These are phyloP conservation scores for Ustilago sp. DNA, from an alignment of 1,284 basidiomycete genomes.

Conservation along the genomic window DNA sequence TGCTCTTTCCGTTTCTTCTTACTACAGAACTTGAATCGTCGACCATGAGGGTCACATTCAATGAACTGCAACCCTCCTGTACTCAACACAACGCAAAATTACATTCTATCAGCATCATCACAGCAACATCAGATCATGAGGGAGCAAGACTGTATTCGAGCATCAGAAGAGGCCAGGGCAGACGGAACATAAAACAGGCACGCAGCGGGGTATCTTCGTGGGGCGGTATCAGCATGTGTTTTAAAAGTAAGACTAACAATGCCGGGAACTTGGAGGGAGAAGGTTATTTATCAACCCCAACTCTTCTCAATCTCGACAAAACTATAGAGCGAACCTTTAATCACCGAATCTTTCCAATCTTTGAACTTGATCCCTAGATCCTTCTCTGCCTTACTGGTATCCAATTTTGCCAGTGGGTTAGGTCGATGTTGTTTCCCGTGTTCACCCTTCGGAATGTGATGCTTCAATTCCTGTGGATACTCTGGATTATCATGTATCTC, in stretches of 20 bases:
- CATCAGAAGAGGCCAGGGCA: background rate
- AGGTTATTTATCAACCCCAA: conserved; percentile 14
- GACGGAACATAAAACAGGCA: background rate
- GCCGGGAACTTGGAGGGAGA: background rate
- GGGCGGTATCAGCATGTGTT: background rate
- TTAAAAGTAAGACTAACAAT: background rate
- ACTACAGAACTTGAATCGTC: background rate
- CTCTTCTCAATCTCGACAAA: conserved; percentile 49
- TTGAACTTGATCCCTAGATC: conserved; percentile 44
- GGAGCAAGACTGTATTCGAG: background rate
- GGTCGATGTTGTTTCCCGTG: conserved; percentile 29
- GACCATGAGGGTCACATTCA: background rate
- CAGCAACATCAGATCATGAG: background rate
- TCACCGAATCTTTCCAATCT: conserved; percentile 48
- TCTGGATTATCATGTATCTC: conserved; percentile 45
- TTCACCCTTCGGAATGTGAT: conserved; percentile 42
- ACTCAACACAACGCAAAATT: background rate
- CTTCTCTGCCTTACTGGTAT: conserved; percentile 29
- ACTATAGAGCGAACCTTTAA: conserved; percentile 48
- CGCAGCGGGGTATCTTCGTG: conserved; percentile 13
- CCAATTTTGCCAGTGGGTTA: conserved; percentile 25
- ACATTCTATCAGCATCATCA: background rate
- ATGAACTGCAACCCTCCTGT: background rate
- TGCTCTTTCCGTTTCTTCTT: background rate
- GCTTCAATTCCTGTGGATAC: conserved; percentile 34